Evolutionary conservation across 768 basidiomycete species (phyloP).

Genomic region (Hericium coralloides): DNA sequence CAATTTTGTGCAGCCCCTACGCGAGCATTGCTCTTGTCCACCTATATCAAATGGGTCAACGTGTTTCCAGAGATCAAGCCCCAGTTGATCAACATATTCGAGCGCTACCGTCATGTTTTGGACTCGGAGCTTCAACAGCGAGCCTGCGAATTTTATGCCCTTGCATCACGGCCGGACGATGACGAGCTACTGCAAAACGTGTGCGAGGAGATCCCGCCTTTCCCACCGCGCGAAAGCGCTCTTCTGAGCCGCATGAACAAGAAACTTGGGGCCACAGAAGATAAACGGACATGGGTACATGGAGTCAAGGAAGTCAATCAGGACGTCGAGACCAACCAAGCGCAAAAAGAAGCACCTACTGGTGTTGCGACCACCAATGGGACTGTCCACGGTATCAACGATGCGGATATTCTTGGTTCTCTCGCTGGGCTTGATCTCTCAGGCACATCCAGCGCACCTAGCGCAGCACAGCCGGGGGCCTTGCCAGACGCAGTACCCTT

Average conservation of each 20-base stretch:
- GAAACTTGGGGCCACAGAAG: slow-evolving; percentile 88
- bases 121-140: slow-evolving; percentile 97
- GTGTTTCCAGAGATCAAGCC: slow-evolving; percentile 98
- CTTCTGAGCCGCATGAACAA: slow-evolving; percentile 79
- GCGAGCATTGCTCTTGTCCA: slow-evolving; percentile 85
- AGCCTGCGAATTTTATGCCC: slow-evolving; percentile 93
- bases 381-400: slow-evolving; percentile 21
- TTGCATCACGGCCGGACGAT: slow-evolving; percentile 78
- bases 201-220: slow-evolving; percentile 99
- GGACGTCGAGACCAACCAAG: slow-evolving; percentile 57
- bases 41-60: slow-evolving; percentile 99
- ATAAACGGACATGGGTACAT: slow-evolving; percentile 92
- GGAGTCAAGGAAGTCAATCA: slow-evolving; percentile 90
- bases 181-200: slow-evolving; percentile 91
- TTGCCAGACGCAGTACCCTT: too few relatives aligned
- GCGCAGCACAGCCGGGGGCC: neutral
- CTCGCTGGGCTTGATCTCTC: slow-evolving; percentile 78
- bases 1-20: slow-evolving; percentile 91
- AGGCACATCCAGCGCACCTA: slow-evolving; percentile 16
- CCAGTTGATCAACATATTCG: slow-evolving; percentile 89
- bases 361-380: slow-evolving; percentile 21
- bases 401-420: slow-evolving; percentile 58
- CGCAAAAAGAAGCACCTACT: slow-evolving; percentile 18
- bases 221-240: slow-evolving; percentile 90
- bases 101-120: slow-evolving; percentile 94